Conservation (phyloP, 2,329 filamentous ascomycete genomes). For the Mycosphaerella sp. region DNA sequence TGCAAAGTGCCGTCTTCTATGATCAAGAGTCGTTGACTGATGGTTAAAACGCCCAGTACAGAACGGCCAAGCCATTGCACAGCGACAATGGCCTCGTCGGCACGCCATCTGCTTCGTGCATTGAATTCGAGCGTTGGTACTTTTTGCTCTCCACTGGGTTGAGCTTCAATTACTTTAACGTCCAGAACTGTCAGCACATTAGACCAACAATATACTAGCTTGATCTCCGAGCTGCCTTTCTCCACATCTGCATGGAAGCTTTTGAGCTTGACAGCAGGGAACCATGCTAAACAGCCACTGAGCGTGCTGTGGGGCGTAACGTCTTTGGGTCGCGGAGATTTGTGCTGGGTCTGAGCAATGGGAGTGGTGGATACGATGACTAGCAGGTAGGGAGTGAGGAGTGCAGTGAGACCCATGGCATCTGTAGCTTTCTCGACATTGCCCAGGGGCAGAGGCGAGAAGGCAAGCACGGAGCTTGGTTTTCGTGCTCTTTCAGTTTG, state of each 20-base stretch:
- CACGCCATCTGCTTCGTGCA: conserved; percentile 81
- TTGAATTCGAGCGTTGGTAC: conserved; percentile 73
- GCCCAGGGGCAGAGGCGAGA: conserved; percentile 84
- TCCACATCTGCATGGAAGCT: conserved; percentile 52
- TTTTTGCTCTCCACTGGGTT: conserved; percentile 61
- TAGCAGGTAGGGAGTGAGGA: conserved; percentile 89
- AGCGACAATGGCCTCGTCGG: conserved; percentile 90
- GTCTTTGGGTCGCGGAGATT: conserved; percentile 84
- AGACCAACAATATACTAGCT: conserved; percentile 97
- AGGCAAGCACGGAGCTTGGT: conserved; percentile 90
- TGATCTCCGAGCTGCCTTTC: conserved; percentile 65
- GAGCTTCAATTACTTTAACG: conserved; percentile 62
- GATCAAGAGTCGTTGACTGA: conserved; percentile 87
- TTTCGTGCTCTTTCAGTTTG: conserved; percentile 64
- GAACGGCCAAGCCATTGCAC: conserved; percentile 96
- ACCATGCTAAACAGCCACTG: conserved; percentile 94
- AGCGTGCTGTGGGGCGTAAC: conserved; percentile 83
- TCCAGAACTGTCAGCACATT: conserved; percentile 94
- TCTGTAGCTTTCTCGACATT: conserved; percentile 89
- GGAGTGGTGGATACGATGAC: conserved; percentile 98
- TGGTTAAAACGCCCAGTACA: conserved; percentile 83
- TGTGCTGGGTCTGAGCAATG: conserved; percentile 92
- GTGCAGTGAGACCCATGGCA: conserved; percentile 80
- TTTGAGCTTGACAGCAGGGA: conserved; percentile 90
- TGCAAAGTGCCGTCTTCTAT: conserved; percentile 83